Percentiles rank a stretch among this genome's conserved stretches.
Conservation (phyloP, 148 eudicot species). For the Heliamphora exappendiculata region DNA sequence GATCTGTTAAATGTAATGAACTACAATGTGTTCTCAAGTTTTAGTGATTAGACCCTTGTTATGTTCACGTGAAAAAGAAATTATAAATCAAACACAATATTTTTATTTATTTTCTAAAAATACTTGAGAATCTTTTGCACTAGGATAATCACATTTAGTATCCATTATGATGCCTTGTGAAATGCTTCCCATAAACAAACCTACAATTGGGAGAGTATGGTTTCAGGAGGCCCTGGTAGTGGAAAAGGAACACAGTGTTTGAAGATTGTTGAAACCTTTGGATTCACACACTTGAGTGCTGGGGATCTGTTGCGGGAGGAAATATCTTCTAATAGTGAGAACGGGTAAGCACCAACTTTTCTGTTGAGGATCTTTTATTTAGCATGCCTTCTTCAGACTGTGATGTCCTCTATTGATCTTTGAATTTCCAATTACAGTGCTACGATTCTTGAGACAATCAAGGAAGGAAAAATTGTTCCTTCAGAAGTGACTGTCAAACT, state of each 20-base stretch:
- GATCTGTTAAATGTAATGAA: too few species aligned
- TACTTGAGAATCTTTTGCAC: neutral
- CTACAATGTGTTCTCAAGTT: neutral
- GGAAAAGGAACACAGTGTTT: conserved; percentile 96
- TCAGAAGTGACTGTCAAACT: conserved; percentile 84
- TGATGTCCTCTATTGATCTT: conserved; percentile 16
- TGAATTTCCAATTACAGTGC: conserved; percentile 39
- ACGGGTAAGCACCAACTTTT: conserved; percentile 43
- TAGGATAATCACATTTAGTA: neutral
- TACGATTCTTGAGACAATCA: conserved; percentile 74
- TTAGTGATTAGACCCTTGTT: neutral
- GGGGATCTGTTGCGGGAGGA: conserved; percentile 84
- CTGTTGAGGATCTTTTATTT: conserved; percentile 10
- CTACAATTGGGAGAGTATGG: neutral
- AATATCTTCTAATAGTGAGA: conserved; percentile 53
- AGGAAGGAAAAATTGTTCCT: conserved; percentile 85
- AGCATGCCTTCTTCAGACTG: neutral
- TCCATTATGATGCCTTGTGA: neutral
- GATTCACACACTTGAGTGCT: conserved; percentile 86
- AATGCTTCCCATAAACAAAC: neutral
- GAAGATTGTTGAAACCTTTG: conserved; percentile 69
- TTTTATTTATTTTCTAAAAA: neutral
- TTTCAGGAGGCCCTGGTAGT: conserved; percentile 93
- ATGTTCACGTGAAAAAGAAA: neutral
- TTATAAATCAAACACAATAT: neutral